Conservation (phyloP, 176 grass and related monocot genomes). For the Thinopyrum elongatum region DNA sequence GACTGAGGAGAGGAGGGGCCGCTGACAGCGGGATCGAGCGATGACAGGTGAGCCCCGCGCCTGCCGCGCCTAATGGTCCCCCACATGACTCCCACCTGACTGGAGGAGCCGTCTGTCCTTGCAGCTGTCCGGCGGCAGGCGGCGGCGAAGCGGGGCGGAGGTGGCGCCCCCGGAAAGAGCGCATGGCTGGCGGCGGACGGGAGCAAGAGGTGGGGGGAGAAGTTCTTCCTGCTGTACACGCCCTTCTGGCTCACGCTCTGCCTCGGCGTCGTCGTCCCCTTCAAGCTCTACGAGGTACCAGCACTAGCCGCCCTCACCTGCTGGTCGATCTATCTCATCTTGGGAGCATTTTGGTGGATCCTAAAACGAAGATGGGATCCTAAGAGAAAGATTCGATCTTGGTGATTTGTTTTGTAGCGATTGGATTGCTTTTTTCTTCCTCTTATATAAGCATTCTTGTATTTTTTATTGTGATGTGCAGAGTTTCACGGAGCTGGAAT, state of each 20-base stretch:
- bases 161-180: conserved; percentile 23
- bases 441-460: background rate
- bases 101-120: background rate
- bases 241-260: conserved; percentile 93
- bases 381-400: background rate
- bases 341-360: background rate
- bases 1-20: background rate
- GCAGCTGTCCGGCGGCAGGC: conserved; percentile 23
- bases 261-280: conserved; percentile 82
- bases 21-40: background rate
- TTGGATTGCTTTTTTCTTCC: background rate
- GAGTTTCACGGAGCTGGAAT: conserved; percentile 92
- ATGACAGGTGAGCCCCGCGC: conserved; percentile 37
- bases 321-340: background rate
- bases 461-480: conserved; percentile 32
- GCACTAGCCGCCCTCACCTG: background rate
- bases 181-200: conserved; percentile 62
- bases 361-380: background rate
- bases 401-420: background rate
- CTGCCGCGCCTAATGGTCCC: background rate
- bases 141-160: conserved; percentile 8
- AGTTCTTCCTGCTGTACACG: conserved; percentile 89
- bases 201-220: conserved; percentile 94
- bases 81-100: background rate
- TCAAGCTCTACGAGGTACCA: conserved; percentile 88